Evolutionary conservation across 352 stramenopile species (phyloP).

Genomic region (Globisporangium polare): DNA sequence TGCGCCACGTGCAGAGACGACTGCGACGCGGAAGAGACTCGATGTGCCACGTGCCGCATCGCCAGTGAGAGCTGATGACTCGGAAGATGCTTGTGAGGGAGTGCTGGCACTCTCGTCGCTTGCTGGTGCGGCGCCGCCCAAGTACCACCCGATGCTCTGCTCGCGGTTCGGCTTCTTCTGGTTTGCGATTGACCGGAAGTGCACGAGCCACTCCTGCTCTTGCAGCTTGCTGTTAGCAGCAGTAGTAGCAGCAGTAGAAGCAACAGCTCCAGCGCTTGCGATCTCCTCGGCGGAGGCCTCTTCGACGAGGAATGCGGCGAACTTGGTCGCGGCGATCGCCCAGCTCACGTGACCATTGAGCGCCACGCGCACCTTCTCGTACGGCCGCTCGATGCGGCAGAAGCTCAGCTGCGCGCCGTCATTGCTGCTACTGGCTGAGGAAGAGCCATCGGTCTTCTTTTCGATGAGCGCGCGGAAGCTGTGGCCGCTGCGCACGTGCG

Average conservation of each 20-base stretch:
- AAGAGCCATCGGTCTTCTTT: conserved; percentile 25
- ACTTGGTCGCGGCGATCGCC: conserved; percentile 60
- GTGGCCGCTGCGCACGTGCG: conserved; percentile 33
- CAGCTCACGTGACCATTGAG: conserved; percentile 63
- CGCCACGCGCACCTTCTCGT: conserved; percentile 77
- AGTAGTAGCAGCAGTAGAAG: background rate
- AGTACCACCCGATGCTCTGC: conserved; percentile 47
- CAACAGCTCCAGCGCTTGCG: background rate
- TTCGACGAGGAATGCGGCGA: conserved; percentile 61
- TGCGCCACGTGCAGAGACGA: conserved; percentile 44
- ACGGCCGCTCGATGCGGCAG: conserved; percentile 57
- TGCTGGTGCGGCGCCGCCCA: conserved; percentile 22
- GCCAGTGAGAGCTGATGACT: conserved; percentile 36
- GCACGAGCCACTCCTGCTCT: conserved; percentile 8
- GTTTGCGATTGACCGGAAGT: conserved; percentile 56
- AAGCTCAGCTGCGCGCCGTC: conserved; percentile 37
- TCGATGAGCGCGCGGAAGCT: conserved; percentile 53
- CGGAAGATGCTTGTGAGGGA: background rate
- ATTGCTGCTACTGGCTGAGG: background rate
- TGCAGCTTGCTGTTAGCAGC: background rate
- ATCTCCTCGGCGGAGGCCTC: conserved; percentile 11
- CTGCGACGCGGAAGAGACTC: conserved; percentile 43
- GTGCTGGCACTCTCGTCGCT: background rate
- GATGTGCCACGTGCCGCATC: conserved; percentile 34
- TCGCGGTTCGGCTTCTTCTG: conserved; percentile 65